Base-by-base conservation (phyloP, 1,139 yeast genomes). In the Kodamaea derodonti region DNA sequence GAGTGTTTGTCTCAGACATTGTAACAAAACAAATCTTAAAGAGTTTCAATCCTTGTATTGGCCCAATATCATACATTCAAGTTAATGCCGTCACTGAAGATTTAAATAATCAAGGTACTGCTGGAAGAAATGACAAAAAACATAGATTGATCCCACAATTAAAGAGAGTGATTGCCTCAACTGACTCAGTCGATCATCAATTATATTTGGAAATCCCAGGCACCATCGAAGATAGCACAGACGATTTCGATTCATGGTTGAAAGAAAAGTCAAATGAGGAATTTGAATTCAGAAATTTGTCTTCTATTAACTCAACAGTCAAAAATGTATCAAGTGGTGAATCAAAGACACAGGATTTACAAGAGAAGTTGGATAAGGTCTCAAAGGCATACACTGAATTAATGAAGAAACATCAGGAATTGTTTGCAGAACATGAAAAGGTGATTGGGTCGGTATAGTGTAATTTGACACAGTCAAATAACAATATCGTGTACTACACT, bases 11-110 rank as follows among this genome's bases (percentile, higher is more conserved):
- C 0, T 72, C 84, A 49, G 97, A 90, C 54, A 68, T 84, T 7
- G 76, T 78, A 5, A 82, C 96, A 2, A 77, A 78, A 49, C 97
- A 92, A 61, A 80, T 84, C 14, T 65, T 80, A 17, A 79, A 80
- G 49, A 74, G 79, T 17, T 68, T 84, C 43, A 78, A 80, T 36
- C 75, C 79, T 16, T 65, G 81, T 34, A 55, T 67, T 57, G 48
- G 71, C 42, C 39, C 71, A 41, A 53, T 66, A 43, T 46, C 66
- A 44, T 44, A 45, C 51, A 36, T 65, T 35, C 38, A 52, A 34
- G 48, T 50, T 16, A 23, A 25, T 14, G 31, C 45, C 8, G 44
- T 47, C 17, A 37, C 36, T 4, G 46, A 38, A 26, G 38, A 33
- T 29, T 29, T 46, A 40, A 35, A 38, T 24, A 34, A 35, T 13